Evolutionary conservation across 352 stramenopile genomes (phyloP).

Genomic region (Globisporangium okanoganense): DNA sequence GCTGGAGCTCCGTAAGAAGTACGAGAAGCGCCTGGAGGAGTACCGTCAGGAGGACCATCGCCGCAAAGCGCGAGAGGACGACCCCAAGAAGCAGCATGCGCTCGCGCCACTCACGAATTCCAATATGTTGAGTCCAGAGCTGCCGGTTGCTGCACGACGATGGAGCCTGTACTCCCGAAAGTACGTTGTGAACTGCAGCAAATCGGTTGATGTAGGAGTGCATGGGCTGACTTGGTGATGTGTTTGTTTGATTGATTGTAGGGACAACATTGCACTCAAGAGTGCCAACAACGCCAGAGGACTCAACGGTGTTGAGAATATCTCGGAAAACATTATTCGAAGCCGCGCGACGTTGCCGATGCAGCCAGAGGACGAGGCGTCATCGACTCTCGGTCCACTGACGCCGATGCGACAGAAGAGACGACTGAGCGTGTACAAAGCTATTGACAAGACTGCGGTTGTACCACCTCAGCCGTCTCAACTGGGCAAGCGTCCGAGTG

Average conservation of each 20-base stretch:
- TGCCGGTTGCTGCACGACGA: constrained; percentile 39
- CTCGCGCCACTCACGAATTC: constrained; percentile 30
- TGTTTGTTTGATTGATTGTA: constrained; percentile 13
- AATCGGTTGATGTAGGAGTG: background rate
- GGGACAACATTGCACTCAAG: constrained; percentile 29
- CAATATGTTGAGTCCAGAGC: constrained; percentile 29
- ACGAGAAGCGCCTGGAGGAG: constrained; percentile 69
- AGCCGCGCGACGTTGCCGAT: constrained; percentile 30
- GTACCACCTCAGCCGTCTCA: background rate
- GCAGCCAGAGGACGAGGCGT: constrained; percentile 26
- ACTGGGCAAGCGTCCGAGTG: constrained; percentile 9
- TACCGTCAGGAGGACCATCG: constrained; percentile 63
- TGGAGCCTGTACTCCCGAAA: constrained; percentile 71
- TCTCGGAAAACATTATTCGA: constrained; percentile 70
- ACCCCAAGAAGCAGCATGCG: constrained; percentile 34
- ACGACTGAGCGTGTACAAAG: constrained; percentile 20
- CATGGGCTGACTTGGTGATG: background rate
- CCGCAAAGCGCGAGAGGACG: constrained; percentile 44
- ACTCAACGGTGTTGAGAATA: constrained; percentile 67
- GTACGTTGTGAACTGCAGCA: constrained; percentile 26
- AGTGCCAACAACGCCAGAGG: constrained; percentile 29
- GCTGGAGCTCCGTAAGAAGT: constrained; percentile 66
- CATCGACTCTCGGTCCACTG: constrained; percentile 6
- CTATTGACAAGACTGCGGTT: constrained; percentile 1
- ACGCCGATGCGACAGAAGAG: constrained; percentile 27